Base-by-base conservation (phyloP, 805 yeast genomes). In the Candida insectalens region DNA sequence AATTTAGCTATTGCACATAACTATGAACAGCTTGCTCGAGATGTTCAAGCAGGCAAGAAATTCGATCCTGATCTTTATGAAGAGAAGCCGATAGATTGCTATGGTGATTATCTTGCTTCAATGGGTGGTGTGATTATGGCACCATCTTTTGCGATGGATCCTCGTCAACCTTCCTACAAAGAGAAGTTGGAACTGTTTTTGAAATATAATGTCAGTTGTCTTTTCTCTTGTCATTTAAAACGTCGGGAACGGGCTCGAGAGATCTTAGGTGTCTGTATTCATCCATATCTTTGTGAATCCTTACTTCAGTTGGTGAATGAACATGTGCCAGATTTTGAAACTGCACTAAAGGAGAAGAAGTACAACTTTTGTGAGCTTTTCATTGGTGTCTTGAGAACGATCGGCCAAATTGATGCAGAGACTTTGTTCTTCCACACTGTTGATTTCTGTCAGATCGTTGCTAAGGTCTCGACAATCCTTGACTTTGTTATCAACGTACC, bases 161-260 rank as follows among this genome's bases (percentile, higher is more conserved):
- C 54, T 6, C 42, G 51, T 26, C 41, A 42, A 23, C 49, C 51
- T 6, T 46, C 41, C 14, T 48, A 57, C 5, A 51, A 40, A 13
- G 44, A 41, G 6, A 49, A 45, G 19, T 17, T 65, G 50, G 42
- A 34, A 9, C 14, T 27, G 1, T 53, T 58, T 28, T 31, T 58
- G 19, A 32, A 33, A 13, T 45, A 40, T 14, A 44, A 50, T 23
- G 43, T 57, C 27, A 36, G 45, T 3, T 39, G 42, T 25, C 32
- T 59, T 15, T 50, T 50, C 26, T 41, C 49, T 12, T 30, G 37
- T 10, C 52, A 55, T 35, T 32, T 43, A 6, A 49, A 38, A 4
- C 65, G 77, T 0, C 64, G 94, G 40, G 92, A 83, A 29, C 72
- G 75, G 27, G 70, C 83, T 2, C 73, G 78, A 39, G 94, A 83